These are phyloP conservation scores for Claviceps spartinae DNA, from an alignment of 2,329 filamentous ascomycete genomes.

Conservation along the genomic window DNA sequence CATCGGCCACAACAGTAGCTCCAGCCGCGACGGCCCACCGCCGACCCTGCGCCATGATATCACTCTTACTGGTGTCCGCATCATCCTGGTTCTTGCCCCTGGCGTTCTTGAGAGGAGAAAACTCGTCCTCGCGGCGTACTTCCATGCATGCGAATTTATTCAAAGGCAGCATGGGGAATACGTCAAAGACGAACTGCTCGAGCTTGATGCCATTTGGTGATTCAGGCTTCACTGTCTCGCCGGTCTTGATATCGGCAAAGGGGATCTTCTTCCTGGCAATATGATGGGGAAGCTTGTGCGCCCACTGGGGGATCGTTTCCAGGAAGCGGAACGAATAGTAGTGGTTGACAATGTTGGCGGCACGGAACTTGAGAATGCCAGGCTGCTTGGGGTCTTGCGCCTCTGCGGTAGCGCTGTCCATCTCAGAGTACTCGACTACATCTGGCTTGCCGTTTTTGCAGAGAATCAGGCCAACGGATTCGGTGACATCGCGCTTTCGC, in stretches of 20 bases:
- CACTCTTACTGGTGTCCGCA: slow-evolving; percentile 77
- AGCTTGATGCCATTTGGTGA: slow-evolving; percentile 98
- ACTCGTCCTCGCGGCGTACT: slow-evolving; percentile 93
- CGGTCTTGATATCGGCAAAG: slow-evolving; percentile 59
- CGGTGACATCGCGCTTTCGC: slow-evolving; percentile 89
- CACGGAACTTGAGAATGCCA: slow-evolving; percentile 82
- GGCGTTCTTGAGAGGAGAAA: slow-evolving; percentile 90
- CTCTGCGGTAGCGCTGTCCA: slow-evolving; percentile 76
- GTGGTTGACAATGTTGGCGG: slow-evolving; percentile 99
- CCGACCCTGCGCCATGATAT: slow-evolving; percentile 82
- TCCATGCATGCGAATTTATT: slow-evolving; percentile 91
- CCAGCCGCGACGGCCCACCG: slow-evolving; percentile 75
- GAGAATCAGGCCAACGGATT: slow-evolving; percentile 88
- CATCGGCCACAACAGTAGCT: slow-evolving; percentile 53
- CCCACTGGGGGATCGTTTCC: slow-evolving; percentile 78
- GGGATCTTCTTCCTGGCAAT: slow-evolving; percentile 98
- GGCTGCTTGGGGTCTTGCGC: slow-evolving; percentile 72
- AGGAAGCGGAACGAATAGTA: slow-evolving; percentile 96
- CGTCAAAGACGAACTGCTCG: slow-evolving; percentile 98
- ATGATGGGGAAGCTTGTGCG: slow-evolving; percentile 79
- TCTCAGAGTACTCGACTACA: slow-evolving; percentile 98
- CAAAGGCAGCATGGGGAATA: slow-evolving; percentile 79
- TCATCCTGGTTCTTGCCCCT: slow-evolving; percentile 81
- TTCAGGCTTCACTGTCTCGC: slow-evolving; percentile 74
- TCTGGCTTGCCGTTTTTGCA: slow-evolving; percentile 93